These are phyloP conservation scores for Paulownia fortunei DNA, from an alignment of 257 asterid species.

Conservation along the genomic window DNA sequence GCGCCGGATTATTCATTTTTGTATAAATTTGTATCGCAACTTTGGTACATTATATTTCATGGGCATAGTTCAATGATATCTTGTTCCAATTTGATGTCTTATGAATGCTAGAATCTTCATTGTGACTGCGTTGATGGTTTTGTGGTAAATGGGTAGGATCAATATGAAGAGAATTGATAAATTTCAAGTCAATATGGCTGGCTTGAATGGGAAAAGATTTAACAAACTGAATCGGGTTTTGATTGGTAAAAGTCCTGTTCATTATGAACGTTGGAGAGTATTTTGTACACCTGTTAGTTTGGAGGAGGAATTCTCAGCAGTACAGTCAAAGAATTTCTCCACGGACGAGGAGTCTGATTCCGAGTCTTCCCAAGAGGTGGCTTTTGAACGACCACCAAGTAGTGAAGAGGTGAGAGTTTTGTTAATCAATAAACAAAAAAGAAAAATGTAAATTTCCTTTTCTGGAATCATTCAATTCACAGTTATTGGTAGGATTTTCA, in stretches of 20 bases:
- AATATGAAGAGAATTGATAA: slow-evolving; percentile 32
- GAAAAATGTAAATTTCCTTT: neutral
- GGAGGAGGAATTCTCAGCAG: slow-evolving; percentile 57
- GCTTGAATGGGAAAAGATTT: slow-evolving; percentile 34
- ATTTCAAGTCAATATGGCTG: slow-evolving; percentile 32
- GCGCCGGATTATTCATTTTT: neutral
- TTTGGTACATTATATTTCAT: neutral
- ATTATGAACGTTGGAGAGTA: slow-evolving; percentile 39
- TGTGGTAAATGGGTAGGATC: slow-evolving; percentile 44
- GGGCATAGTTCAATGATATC: neutral
- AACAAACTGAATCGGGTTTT: slow-evolving; percentile 39
- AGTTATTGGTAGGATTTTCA: neutral
- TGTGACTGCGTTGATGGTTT: slow-evolving; percentile 22
- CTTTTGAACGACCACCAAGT: slow-evolving; percentile 40
- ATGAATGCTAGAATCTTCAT: neutral
- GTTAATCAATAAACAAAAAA: neutral
- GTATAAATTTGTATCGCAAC: neutral
- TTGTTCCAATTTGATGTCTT: neutral
- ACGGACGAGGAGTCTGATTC: slow-evolving; percentile 37
- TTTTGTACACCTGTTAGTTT: slow-evolving; percentile 56
- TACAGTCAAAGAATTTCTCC: slow-evolving; percentile 42
- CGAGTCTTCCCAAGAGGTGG: slow-evolving; percentile 37
- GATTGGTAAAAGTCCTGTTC: slow-evolving; percentile 29
- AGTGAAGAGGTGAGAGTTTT: slow-evolving; percentile 59
- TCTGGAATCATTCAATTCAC: neutral